Conservation (phyloP, 2,329 filamentous ascomycete species). For the Diaporthe sp. region DNA sequence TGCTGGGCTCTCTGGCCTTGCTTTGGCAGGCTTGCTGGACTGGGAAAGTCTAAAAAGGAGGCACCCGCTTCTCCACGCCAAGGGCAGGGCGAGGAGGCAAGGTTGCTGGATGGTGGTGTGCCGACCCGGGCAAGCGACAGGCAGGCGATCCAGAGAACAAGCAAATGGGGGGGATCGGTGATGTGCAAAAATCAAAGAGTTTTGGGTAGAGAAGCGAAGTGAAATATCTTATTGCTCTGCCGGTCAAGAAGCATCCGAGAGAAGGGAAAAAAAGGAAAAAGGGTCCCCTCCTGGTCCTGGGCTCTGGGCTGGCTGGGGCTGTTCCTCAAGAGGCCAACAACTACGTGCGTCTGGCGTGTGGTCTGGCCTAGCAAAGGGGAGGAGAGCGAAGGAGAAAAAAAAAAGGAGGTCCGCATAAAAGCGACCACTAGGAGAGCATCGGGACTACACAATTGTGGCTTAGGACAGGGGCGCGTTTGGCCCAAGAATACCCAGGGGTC, state of each 20-base stretch:
- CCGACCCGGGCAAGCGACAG: constrained; percentile 20
- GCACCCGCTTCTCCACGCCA: constrained; percentile 35
- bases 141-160: constrained; percentile 24
- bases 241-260: constrained; percentile 25
- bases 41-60: constrained; percentile 32
- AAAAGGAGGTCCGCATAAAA: constrained; percentile 41
- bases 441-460: constrained; percentile 36
- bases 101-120: constrained; percentile 32
- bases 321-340: constrained; percentile 34
- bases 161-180: constrained; percentile 9
- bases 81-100: constrained; percentile 28
- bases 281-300: constrained; percentile 19
- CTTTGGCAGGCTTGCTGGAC: constrained; percentile 3
- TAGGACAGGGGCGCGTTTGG: constrained; percentile 32
- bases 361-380: constrained; percentile 25
- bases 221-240: constrained; percentile 20
- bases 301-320: constrained; percentile 27
- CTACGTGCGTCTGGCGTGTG: constrained; percentile 21
- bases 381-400: constrained; percentile 1
- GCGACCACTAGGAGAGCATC: constrained; percentile 27
- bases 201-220: constrained; percentile 28
- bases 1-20: not conserved
- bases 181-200: constrained; percentile 24
- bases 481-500: constrained; percentile 12
- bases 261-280: constrained; percentile 22